phyloP scores from a whole-genome alignment of 257 asterid species.

The Forsythia suspensa region DNA sequence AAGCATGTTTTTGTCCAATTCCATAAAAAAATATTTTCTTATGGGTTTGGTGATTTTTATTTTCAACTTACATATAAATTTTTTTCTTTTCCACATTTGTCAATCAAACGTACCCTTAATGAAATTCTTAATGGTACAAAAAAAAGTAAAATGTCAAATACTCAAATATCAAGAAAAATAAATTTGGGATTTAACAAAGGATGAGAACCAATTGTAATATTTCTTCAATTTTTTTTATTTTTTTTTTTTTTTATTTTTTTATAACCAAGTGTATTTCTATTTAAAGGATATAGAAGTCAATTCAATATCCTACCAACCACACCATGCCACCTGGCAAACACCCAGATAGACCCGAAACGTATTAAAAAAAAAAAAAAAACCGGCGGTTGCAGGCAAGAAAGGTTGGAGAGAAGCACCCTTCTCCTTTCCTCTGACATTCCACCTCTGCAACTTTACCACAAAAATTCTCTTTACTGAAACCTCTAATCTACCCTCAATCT shows the following conservation, averaged over 20 bases:
- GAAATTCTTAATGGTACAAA: background rate
- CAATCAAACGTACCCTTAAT: no score
- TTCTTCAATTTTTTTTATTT: slow-evolving; percentile 20
- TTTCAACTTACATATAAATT: no score
- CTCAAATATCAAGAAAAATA: no score
- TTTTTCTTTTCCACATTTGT: no score
- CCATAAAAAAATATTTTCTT: no score
- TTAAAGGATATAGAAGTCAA: background rate
- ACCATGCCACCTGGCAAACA: slow-evolving; percentile 35
- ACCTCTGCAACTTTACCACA: slow-evolving; percentile 51
- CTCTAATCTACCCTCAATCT: slow-evolving; percentile 28
- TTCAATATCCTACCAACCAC: slow-evolving; percentile 1
- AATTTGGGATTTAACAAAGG: no score
- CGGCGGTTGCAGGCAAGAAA: slow-evolving; percentile 45
- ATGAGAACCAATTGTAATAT: no score
- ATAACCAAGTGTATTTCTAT: no score
- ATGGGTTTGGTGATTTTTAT: no score
- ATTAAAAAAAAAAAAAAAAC: slow-evolving; percentile 17
- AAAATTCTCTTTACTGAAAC: background rate
- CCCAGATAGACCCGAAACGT: slow-evolving; percentile 13
- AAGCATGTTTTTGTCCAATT: no score
- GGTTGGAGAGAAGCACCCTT: slow-evolving; percentile 63
- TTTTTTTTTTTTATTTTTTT: no score
- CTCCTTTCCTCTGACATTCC: slow-evolving; percentile 69
- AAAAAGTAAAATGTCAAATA: background rate